Conservation (phyloP, 768 basidiomycete genomes). For the Mycena galopus region DNA sequence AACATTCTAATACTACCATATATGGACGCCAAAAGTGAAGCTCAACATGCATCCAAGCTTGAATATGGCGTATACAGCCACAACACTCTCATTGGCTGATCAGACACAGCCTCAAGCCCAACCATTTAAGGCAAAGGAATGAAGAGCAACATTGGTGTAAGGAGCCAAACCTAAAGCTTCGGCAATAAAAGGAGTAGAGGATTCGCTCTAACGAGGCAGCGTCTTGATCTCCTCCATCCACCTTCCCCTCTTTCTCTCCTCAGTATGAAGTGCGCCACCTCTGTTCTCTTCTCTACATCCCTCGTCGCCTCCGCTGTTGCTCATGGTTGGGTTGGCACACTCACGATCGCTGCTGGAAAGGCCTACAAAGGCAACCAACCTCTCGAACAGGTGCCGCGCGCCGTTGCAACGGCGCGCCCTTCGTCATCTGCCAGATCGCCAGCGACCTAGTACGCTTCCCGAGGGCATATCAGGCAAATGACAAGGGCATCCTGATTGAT, state of each 20-base stretch:
- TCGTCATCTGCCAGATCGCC: constrained; percentile 33
- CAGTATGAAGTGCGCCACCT: constrained; percentile 17
- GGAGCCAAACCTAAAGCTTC: too few relatives aligned
- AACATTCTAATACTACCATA: too few relatives aligned
- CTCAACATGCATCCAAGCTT: too few relatives aligned
- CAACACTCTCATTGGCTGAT: too few relatives aligned
- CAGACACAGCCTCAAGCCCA: too few relatives aligned
- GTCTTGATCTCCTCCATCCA: background rate
- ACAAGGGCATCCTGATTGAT: constrained; percentile 51
- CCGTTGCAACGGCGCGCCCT: background rate
- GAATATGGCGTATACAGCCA: too few relatives aligned
- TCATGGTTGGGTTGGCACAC: constrained; percentile 32
- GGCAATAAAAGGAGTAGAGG: background rate
- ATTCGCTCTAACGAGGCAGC: background rate
- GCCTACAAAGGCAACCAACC: constrained; percentile 27
- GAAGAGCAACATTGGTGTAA: too few relatives aligned
- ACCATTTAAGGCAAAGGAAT: too few relatives aligned
- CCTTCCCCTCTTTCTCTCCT: background rate
- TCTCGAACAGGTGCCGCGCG: constrained; percentile 12
- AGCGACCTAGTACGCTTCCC: constrained; percentile 42
- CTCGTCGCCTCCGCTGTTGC: constrained; percentile 34
- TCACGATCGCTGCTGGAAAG: constrained; percentile 24
- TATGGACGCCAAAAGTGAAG: too few relatives aligned
- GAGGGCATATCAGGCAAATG: constrained; percentile 41
- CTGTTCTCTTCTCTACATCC: constrained; percentile 16